Conservation (phyloP, 108 stramenopile species). For the Cyclostephanos tholiformis region DNA sequence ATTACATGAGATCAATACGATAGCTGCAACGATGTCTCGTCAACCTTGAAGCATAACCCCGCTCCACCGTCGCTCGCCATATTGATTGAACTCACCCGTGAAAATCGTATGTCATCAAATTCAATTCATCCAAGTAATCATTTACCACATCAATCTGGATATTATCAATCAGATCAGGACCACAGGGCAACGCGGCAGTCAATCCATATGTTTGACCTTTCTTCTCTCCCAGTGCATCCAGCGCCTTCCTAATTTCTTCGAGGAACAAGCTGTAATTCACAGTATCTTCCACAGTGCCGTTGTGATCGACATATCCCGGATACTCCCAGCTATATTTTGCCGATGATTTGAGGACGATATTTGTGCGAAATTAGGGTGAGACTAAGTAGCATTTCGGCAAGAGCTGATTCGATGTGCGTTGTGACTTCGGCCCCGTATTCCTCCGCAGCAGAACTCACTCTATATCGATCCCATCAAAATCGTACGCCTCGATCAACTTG, state of each 20-base stretch:
- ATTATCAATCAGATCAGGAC: conserved; percentile 26
- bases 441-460: conserved; percentile 16
- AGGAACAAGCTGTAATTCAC: conserved; percentile 36
- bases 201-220: conserved; percentile 37
- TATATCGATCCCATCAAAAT: conserved; percentile 48
- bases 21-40: not conserved
- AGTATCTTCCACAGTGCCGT: conserved; percentile 34
- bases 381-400: too few relatives aligned
- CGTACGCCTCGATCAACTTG: conserved; percentile 36
- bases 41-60: not conserved
- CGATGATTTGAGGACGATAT: too few relatives aligned
- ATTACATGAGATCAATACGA: conserved; percentile 15
- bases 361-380: too few relatives aligned
- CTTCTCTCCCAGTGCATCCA: conserved; percentile 31
- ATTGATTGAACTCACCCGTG: conserved; percentile 28
- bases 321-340: conserved; percentile 5
- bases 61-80: not conserved
- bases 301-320: conserved; percentile 40
- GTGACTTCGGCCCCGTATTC: too few relatives aligned
- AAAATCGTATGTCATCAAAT: conserved; percentile 49
- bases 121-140: conserved; percentile 29
- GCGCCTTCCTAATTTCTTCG: conserved; percentile 24
- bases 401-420: too few relatives aligned
- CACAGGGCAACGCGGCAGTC: conserved; percentile 49
- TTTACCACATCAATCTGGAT: conserved; percentile 20